Evolutionary conservation across 768 basidiomycete genomes (phyloP), one percentile per base, ranked within the genome.

Genomic region (Polyporus arcularius): DNA sequence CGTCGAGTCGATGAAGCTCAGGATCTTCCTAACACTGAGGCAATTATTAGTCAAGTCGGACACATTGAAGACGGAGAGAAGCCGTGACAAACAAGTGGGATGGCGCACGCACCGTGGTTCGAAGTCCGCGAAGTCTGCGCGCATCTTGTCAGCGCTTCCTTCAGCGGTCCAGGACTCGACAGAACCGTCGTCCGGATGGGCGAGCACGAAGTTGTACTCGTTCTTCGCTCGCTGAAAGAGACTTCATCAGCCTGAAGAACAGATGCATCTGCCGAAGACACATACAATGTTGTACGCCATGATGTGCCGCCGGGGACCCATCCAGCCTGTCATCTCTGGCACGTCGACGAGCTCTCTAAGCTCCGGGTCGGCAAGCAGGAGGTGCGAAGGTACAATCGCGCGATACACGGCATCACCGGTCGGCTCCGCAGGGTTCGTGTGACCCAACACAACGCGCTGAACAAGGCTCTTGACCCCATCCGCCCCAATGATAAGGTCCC

Each of bases 381-480:
- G 48, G 40, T 67, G 73, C 0, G 83, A 76, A 2, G 81, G 74
- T 38, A 88, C 74, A 31, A 80, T 74, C 4, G 83, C 82, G 52
- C 87, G 79, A 66, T 86, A 88, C 0, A 85, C 87, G 0, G 84
- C 82, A 65, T 89, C 85, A 0, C 86, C 88, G 0, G 88, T 88
- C 4, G 83, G 76, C 9, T 65, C 63, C 0, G 78, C 78, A 0
- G 81, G 75, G 38, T 76, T 76, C 45, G 79, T 76, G 0, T 72
- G 72, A 0, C 78, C 78, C 0, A 83, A 78, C n/a, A 86, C 78
- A 32, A 82, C 77, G 35, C 80, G 73, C 64, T 80, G 80, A 1
- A 84, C 65, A 15, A 72, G 61, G 64, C 84, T 85, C 71, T 82
- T 85, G 52, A 82, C 71, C 30, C 75, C 76, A 51, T 76, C 77